phyloP scores from a whole-genome alignment of 768 basidiomycete genomes.

The Boletus vinaceobasis region DNA sequence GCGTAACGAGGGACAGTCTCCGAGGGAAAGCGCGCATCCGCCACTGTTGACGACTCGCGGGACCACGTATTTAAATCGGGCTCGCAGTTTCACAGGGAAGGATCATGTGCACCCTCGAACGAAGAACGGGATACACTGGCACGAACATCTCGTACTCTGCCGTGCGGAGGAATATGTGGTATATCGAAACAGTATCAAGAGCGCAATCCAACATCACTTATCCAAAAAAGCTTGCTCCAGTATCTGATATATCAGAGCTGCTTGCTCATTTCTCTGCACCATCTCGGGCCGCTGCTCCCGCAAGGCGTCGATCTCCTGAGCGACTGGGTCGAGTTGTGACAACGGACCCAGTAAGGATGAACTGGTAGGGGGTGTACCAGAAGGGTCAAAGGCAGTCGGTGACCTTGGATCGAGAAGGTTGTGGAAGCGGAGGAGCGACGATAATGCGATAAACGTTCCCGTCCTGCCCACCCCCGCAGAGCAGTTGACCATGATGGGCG shows the following conservation, averaged over 20 bases:
- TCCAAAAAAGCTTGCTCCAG: slow-evolving; percentile 33
- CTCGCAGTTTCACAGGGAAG: not conserved
- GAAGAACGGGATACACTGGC: not conserved
- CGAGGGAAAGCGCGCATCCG: slow-evolving; percentile 12
- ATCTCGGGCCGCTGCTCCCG: slow-evolving; percentile 80
- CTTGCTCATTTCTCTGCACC: slow-evolving; percentile 73
- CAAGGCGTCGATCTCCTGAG: slow-evolving; percentile 70
- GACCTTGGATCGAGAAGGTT: slow-evolving; percentile 39
- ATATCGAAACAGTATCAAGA: not conserved
- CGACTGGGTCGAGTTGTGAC: slow-evolving; percentile 51
- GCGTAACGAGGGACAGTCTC: slow-evolving; percentile 23
- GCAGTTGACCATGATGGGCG: slow-evolving; percentile 80
- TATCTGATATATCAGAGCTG: slow-evolving; percentile 60
- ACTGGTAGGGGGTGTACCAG: slow-evolving; percentile 32
- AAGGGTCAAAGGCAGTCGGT: slow-evolving; percentile 18
- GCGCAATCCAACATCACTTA: slow-evolving; percentile 4
- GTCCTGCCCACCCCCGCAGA: slow-evolving; percentile 88
- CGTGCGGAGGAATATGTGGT: too few species aligned
- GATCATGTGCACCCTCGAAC: too few species aligned
- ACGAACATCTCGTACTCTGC: not conserved
- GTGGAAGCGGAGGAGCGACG: slow-evolving; percentile 68
- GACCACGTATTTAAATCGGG: not conserved
- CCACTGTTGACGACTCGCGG: not conserved
- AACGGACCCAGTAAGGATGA: slow-evolving; percentile 59
- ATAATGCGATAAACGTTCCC: slow-evolving; percentile 79